phyloP scores from a whole-genome alignment of 306 rosid species.

The Aeschynomene evenia region DNA sequence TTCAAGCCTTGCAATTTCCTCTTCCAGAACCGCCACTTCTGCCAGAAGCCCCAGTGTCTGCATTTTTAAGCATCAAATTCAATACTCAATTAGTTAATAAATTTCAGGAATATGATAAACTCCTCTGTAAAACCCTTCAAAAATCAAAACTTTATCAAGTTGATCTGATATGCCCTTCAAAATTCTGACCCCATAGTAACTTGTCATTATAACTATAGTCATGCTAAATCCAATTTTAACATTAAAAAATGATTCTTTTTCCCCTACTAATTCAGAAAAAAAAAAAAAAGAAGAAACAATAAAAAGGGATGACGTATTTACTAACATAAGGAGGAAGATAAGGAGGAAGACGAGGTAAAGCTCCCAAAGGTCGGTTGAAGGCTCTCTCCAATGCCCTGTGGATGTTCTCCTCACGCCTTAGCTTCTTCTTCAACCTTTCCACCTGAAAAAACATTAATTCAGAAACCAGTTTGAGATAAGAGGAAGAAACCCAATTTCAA shows the following conservation, averaged over 20 bases:
- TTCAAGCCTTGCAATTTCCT: slow-evolving; percentile 92
- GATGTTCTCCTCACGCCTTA: slow-evolving; percentile 77
- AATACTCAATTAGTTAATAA: slow-evolving; percentile 18
- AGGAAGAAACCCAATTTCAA: background rate
- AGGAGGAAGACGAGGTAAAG: slow-evolving; percentile 96
- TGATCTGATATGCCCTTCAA: background rate
- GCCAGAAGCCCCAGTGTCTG: slow-evolving; percentile 87
- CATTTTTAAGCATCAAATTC: background rate
- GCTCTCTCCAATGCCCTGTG: slow-evolving; percentile 89
- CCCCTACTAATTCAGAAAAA: background rate
- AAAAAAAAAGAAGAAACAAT: background rate
- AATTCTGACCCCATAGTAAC: background rate
- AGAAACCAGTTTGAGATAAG: background rate
- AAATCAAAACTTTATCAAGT: background rate
- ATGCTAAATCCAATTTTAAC: background rate
- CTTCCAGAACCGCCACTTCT: slow-evolving; percentile 94
- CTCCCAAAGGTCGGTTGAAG: slow-evolving; percentile 84
- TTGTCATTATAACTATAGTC: background rate
- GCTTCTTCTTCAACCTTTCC: slow-evolving; percentile 93
- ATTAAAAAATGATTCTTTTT: background rate
- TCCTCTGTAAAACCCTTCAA: background rate
- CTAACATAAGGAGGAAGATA: slow-evolving; percentile 82
- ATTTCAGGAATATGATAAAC: background rate
- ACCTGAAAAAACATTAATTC: slow-evolving; percentile 51
- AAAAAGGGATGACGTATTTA: slow-evolving; percentile 10